These are phyloP conservation scores for Polytrichum formosum DNA, from an alignment of 225 moss, liverwort and hornwort genomes.

Conservation along the genomic window DNA sequence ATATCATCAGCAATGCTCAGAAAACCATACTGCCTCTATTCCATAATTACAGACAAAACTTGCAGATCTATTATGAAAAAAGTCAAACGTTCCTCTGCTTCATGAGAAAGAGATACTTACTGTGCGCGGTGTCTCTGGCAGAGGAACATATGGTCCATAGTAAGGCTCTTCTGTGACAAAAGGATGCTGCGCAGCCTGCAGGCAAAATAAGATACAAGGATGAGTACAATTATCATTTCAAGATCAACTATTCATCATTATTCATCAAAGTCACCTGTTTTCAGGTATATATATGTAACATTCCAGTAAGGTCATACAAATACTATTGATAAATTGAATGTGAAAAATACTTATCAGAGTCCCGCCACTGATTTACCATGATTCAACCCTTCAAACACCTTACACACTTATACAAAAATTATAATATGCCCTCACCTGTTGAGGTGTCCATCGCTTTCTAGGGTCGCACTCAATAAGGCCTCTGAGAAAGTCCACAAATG, in stretches of 20 bases:
- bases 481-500: slow-evolving; percentile 82
- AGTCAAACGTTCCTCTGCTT: too few relatives aligned
- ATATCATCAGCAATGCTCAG: background rate
- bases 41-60: too few relatives aligned
- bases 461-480: slow-evolving; percentile 89
- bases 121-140: slow-evolving; percentile 66
- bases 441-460: slow-evolving; percentile 79
- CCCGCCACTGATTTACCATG: too few relatives aligned
- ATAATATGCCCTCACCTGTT: slow-evolving; percentile 47
- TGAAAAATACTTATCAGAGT: too few relatives aligned
- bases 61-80: too few relatives aligned
- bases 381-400: background rate
- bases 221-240: too few relatives aligned
- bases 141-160: slow-evolving; percentile 60
- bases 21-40: background rate
- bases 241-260: too few relatives aligned
- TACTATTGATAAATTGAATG: too few relatives aligned
- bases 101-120: slow-evolving; percentile 26
- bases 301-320: too few relatives aligned
- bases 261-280: too few relatives aligned
- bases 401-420: too few relatives aligned
- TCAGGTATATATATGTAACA: too few relatives aligned
- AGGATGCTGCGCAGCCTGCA: slow-evolving; percentile 81
- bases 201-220: background rate
- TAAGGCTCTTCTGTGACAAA: slow-evolving; percentile 72